Evolutionary conservation across 495 filamentous ascomycete genomes (phyloP).

Genomic region (Melanomma pulvis-pyrius): DNA sequence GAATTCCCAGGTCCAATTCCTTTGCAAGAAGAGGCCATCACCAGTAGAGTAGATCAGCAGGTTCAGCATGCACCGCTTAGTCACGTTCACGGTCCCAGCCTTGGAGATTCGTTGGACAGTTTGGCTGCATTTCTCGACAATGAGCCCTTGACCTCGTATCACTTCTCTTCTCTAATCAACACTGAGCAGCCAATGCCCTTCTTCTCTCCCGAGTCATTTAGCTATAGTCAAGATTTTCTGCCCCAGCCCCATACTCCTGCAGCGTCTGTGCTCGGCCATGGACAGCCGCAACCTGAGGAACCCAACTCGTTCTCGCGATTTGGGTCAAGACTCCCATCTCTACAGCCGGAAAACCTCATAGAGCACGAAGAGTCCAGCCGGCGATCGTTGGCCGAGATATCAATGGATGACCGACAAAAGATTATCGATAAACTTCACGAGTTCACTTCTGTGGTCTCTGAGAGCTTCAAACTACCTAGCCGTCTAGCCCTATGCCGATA

Average conservation of each 20-base stretch:
- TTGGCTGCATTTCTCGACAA: conserved; percentile 27
- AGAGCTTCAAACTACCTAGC: conserved; percentile 64
- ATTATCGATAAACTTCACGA: conserved; percentile 67
- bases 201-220: conserved; percentile 34
- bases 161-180: conserved; percentile 32
- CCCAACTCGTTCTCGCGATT: conserved; percentile 55
- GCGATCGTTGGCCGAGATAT: conserved; percentile 66
- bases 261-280: conserved; percentile 51
- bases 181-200: conserved; percentile 36
- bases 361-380: conserved; percentile 57
- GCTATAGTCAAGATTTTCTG: conserved; percentile 52
- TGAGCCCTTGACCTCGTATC: conserved; percentile 26
- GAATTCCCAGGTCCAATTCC: conserved; percentile 3
- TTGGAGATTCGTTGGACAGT: conserved; percentile 30
- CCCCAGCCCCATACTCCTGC: conserved; percentile 61
- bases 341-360: conserved; percentile 59
- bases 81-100: conserved; percentile 10
- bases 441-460: conserved; percentile 66
- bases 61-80: not conserved
- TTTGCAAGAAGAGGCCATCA: conserved; percentile 6
- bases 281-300: conserved; percentile 44
- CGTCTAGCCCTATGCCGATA: conserved; percentile 67
- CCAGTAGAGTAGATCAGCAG: conserved; percentile 1
- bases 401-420: conserved; percentile 60
- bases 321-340: conserved; percentile 68